A percentile compares a stretch with the other conserved stretches of the same genome.
phyloP scores from a whole-genome alignment of 495 filamentous ascomycete species.

The Lineolata rhizophorae region DNA sequence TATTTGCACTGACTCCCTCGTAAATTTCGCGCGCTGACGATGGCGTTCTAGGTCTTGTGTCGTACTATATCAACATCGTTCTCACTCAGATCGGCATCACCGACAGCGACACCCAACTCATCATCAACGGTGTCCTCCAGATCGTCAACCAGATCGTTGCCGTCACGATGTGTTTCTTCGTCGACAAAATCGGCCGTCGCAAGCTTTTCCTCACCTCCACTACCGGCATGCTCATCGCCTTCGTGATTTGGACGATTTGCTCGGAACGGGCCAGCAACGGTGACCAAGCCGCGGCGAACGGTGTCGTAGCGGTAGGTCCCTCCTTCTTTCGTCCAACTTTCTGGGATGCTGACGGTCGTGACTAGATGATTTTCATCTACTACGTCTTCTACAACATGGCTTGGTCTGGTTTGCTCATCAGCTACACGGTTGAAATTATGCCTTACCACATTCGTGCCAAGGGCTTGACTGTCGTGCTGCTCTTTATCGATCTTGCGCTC shows the following conservation, averaged over 20 bases:
- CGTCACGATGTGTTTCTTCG: slow-evolving; percentile 30
- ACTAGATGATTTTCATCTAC: slow-evolving; percentile 26
- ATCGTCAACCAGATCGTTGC: slow-evolving; percentile 33
- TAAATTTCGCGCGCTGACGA: too few relatives aligned
- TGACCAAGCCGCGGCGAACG: slow-evolving; percentile 12
- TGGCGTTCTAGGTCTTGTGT: too few relatives aligned
- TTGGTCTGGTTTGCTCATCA: slow-evolving; percentile 12
- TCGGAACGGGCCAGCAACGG: slow-evolving; percentile 14
- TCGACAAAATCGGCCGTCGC: slow-evolving; percentile 32
- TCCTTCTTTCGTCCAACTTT: too few relatives aligned
- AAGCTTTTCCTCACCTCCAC: slow-evolving; percentile 31
- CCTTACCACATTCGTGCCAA: slow-evolving; percentile 21
- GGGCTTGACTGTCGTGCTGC: slow-evolving; percentile 25
- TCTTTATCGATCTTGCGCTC: slow-evolving; percentile 21
- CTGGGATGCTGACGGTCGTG: too few relatives aligned
- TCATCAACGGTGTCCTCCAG: slow-evolving; percentile 30
- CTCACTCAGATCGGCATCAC: slow-evolving; percentile 29
- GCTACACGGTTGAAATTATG: slow-evolving; percentile 22
- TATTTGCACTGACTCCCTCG: too few relatives aligned
- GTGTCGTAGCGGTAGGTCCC: slow-evolving; percentile 19
- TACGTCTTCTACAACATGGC: slow-evolving; percentile 22
- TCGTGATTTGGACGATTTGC: slow-evolving; percentile 25
- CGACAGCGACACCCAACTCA: slow-evolving; percentile 24
- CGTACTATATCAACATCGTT: slow-evolving; percentile 20
- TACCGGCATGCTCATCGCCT: slow-evolving; percentile 27